Conservation (phyloP, 2,329 filamentous ascomycete genomes). For the Camptophora hylomeconis region DNA sequence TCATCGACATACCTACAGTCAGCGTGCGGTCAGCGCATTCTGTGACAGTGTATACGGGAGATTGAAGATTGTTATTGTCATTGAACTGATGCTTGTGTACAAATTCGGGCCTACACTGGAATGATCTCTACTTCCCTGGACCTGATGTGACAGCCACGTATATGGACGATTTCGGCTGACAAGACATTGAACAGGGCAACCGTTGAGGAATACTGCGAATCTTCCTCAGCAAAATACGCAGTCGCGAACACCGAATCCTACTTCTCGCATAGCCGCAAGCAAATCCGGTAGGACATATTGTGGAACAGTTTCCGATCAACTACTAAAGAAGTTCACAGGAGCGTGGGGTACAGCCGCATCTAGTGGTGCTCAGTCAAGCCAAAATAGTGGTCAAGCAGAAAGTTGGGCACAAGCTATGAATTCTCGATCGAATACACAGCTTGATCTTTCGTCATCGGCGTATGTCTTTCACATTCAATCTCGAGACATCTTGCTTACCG, state of each 20-base stretch:
- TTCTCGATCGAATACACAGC: constrained; percentile 11
- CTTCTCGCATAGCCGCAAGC: constrained; percentile 10
- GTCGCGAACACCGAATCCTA: constrained; percentile 9
- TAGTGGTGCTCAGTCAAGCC: constrained; percentile 9
- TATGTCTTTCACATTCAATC: constrained; percentile 2
- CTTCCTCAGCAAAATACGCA: constrained; percentile 12
- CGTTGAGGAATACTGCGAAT: constrained; percentile 12
- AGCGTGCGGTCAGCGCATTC: too few species aligned
- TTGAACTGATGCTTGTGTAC: too few species aligned
- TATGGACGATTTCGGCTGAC: too few species aligned
- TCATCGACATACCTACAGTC: too few species aligned
- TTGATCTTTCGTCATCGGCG: constrained; percentile 17
- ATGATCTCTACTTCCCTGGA: too few species aligned
- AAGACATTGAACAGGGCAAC: constrained; percentile 14
- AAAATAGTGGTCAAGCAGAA: constrained; percentile 12
- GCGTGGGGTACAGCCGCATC: constrained; percentile 13
- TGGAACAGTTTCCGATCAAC: not conserved
- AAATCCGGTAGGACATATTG: constrained; percentile 12
- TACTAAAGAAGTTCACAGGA: constrained; percentile 5
- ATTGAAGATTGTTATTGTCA: too few species aligned
- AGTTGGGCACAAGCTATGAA: constrained; percentile 18
- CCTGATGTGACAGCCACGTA: too few species aligned
- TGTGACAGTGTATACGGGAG: too few species aligned
- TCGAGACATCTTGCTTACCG: constrained; percentile 1
- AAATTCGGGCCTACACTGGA: too few species aligned